Conservation (phyloP, 257 asterid genomes). For the Solanum microdontum region DNA sequence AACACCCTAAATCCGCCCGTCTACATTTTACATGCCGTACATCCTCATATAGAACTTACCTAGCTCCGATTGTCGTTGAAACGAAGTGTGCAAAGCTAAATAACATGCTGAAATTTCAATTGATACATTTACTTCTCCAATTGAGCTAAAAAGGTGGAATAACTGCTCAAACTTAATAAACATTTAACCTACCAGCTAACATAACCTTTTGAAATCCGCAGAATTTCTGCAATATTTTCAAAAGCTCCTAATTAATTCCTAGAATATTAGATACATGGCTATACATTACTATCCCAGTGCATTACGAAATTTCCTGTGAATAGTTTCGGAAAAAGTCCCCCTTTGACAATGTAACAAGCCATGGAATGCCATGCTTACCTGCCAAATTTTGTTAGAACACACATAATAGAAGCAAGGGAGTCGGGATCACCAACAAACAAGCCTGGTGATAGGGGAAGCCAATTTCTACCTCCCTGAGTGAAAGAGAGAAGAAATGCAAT, state of each 20-base stretch:
- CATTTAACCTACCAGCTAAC: not conserved
- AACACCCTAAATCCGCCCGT: not conserved
- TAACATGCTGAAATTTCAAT: not conserved
- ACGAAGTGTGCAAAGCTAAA: not conserved
- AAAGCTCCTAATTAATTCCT: not conserved
- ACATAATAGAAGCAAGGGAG: not conserved
- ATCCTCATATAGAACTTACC: not conserved
- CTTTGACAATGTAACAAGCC: not conserved
- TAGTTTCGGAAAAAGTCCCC: not conserved
- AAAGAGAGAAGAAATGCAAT: not conserved
- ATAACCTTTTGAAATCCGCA: not conserved
- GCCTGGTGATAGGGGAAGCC: not conserved
- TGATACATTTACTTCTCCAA: not conserved
- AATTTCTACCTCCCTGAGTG: not conserved
- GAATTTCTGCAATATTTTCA: not conserved
- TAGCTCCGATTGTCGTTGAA: not conserved
- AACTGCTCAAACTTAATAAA: not conserved
- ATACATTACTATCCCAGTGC: not conserved
- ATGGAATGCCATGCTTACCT: not conserved
- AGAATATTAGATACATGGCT: not conserved
- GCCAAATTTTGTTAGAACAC: not conserved
- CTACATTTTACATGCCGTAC: not conserved
- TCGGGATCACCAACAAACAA: not conserved
- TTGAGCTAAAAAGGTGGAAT: not conserved
- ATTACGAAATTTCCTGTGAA: not conserved